Base-by-base conservation (phyloP, 768 basidiomycete species). In the Clitopilus passeckerianus region DNA sequence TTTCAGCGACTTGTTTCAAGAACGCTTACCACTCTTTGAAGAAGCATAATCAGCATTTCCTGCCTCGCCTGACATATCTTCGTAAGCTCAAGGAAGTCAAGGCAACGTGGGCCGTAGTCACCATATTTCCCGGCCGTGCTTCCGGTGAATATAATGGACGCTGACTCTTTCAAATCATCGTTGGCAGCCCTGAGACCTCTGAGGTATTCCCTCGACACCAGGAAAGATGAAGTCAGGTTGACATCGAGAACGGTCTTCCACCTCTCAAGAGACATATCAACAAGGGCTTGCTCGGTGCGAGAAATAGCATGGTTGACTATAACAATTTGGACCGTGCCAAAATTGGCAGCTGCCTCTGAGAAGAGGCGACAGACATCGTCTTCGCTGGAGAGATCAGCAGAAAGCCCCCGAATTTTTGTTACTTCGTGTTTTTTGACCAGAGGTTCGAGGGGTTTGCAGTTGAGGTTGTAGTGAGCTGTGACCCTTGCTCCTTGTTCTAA, bases 41-140 rank as follows among this genome's bases (percentile, higher is more conserved):
- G 79, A 80, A 20, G 87, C 80, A 61, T 89, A 89, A 70, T 89
- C 87, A 0, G 81, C 82, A 66, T 89, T 83, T 2, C 80, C 81
- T 0, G 81, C 81, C 69, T 90, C 88, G 16, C 75, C 74, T 77
- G 44, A 15, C 1, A 35, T 30, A 12, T 50, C 34, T 30, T 35
- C 41, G 54, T 24, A 34, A n/a, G 33, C 46, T 20, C 14, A 22
- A 16, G 22, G 53, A 46, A 34, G n/a, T 27, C 7, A 20, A 54
- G 33, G 33, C 20, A 54, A 58, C 20, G 23, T 22, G 53, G 33
- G 35, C 61, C 20, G 10, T 6, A 9, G 63, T 46, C 52, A 74
- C 89, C 90, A 62, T 80, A 87, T 71, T 87, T 88, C 1, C 90
- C 90, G 2, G 89, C 80, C 0, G 84, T 85, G 61, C 86, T 87